phyloP scores from a whole-genome alignment of 495 filamentous ascomycete genomes.

The Daldinia bambusicola region DNA sequence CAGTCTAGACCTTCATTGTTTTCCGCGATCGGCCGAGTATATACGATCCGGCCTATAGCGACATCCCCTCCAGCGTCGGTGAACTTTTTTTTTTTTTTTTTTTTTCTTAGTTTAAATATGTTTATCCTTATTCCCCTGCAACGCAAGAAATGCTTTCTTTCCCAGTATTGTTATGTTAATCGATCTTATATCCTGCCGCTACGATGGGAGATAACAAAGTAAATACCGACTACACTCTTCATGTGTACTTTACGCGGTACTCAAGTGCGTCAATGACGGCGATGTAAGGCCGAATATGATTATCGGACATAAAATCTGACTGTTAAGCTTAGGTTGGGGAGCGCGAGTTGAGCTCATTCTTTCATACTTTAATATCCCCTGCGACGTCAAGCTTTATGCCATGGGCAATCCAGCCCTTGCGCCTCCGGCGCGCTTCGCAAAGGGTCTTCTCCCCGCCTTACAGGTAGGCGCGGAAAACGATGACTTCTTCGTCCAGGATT shows the following conservation, averaged over 20 bases:
- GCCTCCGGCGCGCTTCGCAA: constrained; percentile 20
- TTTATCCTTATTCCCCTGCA: neutral
- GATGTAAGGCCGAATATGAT: neutral
- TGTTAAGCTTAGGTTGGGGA: constrained; percentile 33
- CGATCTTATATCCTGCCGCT: neutral
- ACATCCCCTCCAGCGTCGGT: neutral
- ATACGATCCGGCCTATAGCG: neutral
- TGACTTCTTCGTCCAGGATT: constrained; percentile 57
- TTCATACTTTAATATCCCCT: constrained; percentile 39
- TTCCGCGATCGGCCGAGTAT: constrained; percentile 32
- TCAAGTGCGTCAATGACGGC: constrained; percentile 34
- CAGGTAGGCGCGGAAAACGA: constrained; percentile 23
- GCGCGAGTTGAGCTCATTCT: constrained; percentile 34
- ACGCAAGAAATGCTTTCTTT: neutral
- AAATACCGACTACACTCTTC: constrained; percentile 19
- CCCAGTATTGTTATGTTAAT: neutral
- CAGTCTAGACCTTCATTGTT: constrained; percentile 3
- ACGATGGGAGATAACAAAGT: constrained; percentile 28
- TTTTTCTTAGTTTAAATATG: neutral
- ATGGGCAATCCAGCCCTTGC: constrained; percentile 18
- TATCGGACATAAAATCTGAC: constrained; percentile 4
- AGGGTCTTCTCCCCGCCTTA: constrained; percentile 32
- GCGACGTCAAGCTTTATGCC: constrained; percentile 25
- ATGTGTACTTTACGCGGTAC: constrained; percentile 44
- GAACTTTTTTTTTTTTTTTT: neutral